A percentile compares a stretch with the other conserved stretches of the same genome.
Evolutionary conservation across 176 grass and related monocot species (phyloP).

Genomic region (Dendrocalamus sinicus): DNA sequence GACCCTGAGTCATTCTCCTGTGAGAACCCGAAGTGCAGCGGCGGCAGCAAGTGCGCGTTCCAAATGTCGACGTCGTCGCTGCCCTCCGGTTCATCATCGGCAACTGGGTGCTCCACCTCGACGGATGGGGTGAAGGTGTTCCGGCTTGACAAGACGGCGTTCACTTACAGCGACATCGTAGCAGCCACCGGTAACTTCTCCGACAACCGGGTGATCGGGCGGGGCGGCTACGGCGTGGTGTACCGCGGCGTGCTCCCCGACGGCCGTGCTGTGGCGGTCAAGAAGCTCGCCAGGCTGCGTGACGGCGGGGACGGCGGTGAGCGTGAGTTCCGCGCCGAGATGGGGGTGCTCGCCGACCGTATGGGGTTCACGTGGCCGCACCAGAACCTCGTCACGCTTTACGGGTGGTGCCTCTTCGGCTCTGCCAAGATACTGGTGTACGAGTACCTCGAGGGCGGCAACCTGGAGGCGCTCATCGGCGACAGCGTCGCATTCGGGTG

Average conservation of each 20-base stretch:
- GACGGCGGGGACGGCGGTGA: conserved; percentile 53
- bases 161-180: conserved; percentile 85
- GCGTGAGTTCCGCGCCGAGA: conserved; percentile 91
- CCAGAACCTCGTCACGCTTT: conserved; percentile 82
- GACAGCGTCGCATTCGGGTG: conserved; percentile 53
- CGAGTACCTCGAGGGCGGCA: conserved; percentile 88
- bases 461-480: conserved; percentile 61
- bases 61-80: conserved; percentile 41
- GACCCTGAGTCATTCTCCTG: conserved; percentile 38
- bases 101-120: conserved; percentile 45
- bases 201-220: conserved; percentile 67
- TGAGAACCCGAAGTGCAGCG: conserved; percentile 43
- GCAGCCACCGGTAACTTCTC: conserved; percentile 76
- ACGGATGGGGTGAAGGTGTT: conserved; percentile 68
- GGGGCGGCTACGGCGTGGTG: conserved; percentile 84
- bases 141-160: conserved; percentile 60
- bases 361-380: conserved; percentile 69
- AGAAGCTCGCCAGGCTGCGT: conserved; percentile 63
- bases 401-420: conserved; percentile 87
- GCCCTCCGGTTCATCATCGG: conserved; percentile 30
- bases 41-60: conserved; percentile 36
- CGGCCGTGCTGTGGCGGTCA: conserved; percentile 75
- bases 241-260: conserved; percentile 84
- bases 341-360: conserved; percentile 74
- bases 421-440: conserved; percentile 80